These are phyloP conservation scores for Xylariaceae sp. DNA, from an alignment of 2,329 filamentous ascomycete species.

Conservation along the genomic window DNA sequence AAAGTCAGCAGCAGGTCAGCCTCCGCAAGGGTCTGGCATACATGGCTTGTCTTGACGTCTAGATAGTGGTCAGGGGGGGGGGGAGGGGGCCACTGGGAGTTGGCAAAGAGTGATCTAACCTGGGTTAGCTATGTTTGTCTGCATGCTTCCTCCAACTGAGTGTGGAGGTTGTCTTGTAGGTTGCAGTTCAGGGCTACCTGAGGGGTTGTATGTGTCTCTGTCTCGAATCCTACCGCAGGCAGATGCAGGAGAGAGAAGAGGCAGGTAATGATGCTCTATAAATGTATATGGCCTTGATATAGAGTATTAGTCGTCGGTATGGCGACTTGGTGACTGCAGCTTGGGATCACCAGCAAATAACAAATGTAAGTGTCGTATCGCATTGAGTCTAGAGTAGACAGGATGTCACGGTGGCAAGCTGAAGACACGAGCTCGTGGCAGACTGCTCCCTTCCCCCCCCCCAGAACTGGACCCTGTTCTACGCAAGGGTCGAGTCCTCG, in stretches of 20 bases:
- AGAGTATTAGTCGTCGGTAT: neutral
- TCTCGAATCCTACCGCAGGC: constrained; percentile 16
- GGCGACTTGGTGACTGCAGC: neutral
- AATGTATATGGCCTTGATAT: neutral
- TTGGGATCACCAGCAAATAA: constrained; percentile 5
- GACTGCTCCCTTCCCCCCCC: neutral
- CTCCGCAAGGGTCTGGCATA: constrained; percentile 9
- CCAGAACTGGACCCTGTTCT: constrained; percentile 1
- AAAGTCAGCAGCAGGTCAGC: constrained; percentile 17
- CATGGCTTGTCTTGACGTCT: neutral
- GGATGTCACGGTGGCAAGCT: constrained; percentile 20
- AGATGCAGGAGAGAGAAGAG: constrained; percentile 9
- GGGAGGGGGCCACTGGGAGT: neutral
- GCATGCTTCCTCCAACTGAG: constrained; percentile 11
- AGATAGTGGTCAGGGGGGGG: neutral
- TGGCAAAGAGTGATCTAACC: constrained; percentile 1
- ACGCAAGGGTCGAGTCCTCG: constrained; percentile 5
- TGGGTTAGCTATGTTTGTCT: neutral
- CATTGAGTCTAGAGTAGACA: constrained; percentile 1
- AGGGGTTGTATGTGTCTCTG: constrained; percentile 12
- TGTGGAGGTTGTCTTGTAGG: constrained; percentile 9
- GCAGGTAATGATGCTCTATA: neutral
- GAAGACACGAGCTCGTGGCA: constrained; percentile 21
- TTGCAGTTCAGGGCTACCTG: constrained; percentile 19
- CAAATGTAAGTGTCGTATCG: constrained; percentile 1